Evolutionary conservation across 768 basidiomycete genomes (phyloP).

Genomic region (Tylopilus felleus): DNA sequence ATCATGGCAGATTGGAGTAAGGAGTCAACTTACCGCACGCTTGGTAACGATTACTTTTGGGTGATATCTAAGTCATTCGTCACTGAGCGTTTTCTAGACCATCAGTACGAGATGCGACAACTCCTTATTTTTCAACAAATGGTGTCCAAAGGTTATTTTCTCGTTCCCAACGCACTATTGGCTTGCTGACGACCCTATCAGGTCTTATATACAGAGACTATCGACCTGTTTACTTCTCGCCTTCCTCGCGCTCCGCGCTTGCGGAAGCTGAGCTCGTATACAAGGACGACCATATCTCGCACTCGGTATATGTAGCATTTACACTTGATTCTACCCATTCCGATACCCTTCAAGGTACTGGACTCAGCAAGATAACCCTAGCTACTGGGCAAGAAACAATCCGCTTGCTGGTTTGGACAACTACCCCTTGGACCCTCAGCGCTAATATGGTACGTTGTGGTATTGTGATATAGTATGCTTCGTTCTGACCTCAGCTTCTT

Average conservation of each 20-base stretch:
- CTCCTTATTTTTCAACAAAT: constrained; percentile 80
- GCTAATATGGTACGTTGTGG: constrained; percentile 77
- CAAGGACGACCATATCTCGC: constrained; percentile 83
- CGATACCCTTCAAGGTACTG: constrained; percentile 12
- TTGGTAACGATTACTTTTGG: constrained; percentile 49
- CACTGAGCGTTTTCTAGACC: constrained; percentile 48
- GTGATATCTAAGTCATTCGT: background rate
- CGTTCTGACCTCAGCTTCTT: background rate
- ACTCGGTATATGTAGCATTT: constrained; percentile 84
- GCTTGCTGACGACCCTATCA: constrained; percentile 19
- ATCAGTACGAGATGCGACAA: constrained; percentile 84
- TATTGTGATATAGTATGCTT: background rate
- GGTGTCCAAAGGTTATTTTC: constrained; percentile 70
- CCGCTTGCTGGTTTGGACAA: constrained; percentile 87
- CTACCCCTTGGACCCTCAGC: constrained; percentile 95
- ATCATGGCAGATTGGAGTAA: constrained; percentile 90
- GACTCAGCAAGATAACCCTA: constrained; percentile 22
- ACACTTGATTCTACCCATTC: constrained; percentile 42
- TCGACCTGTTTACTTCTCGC: constrained; percentile 92
- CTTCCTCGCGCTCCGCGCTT: constrained; percentile 88
- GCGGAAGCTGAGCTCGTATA: constrained; percentile 95
- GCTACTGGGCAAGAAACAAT: constrained; percentile 36
- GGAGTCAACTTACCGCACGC: constrained; percentile 74
- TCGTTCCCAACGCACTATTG: background rate
- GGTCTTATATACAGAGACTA: constrained; percentile 83